A percentile compares a stretch with the other conserved stretches of the same genome.
Evolutionary conservation across 106 monocot genomes (phyloP).

Genomic region (Triglochin maritima): DNA sequence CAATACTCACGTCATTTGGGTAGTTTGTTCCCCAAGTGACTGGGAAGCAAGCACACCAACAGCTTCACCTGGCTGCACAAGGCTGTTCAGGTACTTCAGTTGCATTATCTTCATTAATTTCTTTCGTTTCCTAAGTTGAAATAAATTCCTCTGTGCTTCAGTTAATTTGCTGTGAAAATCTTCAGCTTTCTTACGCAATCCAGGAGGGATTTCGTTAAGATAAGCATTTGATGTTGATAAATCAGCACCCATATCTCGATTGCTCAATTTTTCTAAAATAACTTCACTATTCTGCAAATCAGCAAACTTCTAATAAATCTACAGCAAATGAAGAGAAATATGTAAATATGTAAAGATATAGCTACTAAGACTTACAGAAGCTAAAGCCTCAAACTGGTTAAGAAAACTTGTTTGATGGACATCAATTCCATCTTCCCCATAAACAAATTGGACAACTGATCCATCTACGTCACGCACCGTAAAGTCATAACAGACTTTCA

Average conservation of each 20-base stretch:
- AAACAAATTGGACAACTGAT: conserved; percentile 68
- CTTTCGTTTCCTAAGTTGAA: conserved; percentile 26
- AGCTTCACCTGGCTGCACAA: conserved; percentile 85
- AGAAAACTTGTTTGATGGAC: conserved; percentile 83
- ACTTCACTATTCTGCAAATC: conserved; percentile 51
- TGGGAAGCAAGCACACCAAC: conserved; percentile 95
- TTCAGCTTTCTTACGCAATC: conserved; percentile 31
- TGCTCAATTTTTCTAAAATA: conserved; percentile 30
- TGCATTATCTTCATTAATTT: conserved; percentile 59
- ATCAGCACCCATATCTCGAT: conserved; percentile 12
- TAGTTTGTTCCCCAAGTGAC: conserved; percentile 93
- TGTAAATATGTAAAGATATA: background rate
- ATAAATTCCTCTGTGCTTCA: conserved; percentile 10
- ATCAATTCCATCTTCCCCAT: conserved; percentile 98
- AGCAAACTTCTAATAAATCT: background rate
- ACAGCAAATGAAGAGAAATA: background rate
- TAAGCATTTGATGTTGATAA: conserved; percentile 38
- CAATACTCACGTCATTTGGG: conserved; percentile 91
- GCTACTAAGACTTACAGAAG: conserved; percentile 32
- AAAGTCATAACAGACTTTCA: conserved; percentile 89
- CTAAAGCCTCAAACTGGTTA: conserved; percentile 41
- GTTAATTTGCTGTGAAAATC: conserved; percentile 13
- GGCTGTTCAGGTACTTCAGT: conserved; percentile 68
- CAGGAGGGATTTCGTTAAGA: conserved; percentile 41
- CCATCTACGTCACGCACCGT: conserved; percentile 97